Conservation (phyloP, 1,284 basidiomycete genomes). For the Apiotrichum akiyoshidainum region DNA sequence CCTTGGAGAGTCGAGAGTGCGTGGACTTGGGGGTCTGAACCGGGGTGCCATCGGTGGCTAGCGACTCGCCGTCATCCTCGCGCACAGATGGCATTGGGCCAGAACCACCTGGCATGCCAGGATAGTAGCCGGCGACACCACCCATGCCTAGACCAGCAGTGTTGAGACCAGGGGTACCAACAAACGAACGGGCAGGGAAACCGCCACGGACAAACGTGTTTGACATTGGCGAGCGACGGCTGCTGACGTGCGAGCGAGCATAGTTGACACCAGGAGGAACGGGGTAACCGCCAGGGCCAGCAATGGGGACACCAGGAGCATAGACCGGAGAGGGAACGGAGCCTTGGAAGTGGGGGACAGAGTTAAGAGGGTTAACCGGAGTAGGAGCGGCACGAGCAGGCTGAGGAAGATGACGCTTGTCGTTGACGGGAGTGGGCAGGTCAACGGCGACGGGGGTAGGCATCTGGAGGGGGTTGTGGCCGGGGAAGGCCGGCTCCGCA, state of each 20-base stretch:
- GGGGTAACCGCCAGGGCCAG: background rate
- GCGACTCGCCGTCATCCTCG: conserved; percentile 2
- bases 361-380: background rate
- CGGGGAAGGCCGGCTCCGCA: background rate
- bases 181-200: conserved; percentile 1
- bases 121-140: background rate
- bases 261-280: background rate
- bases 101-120: background rate
- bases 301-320: background rate
- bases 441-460: conserved; percentile 37
- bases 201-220: conserved; percentile 3
- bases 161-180: background rate
- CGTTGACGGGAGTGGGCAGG: conserved; percentile 45
- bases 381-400: background rate
- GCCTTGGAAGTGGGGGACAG: background rate
- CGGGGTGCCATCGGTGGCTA: background rate
- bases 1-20: background rate
- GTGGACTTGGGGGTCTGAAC: background rate
- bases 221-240: background rate
- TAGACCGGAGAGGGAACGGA: background rate
- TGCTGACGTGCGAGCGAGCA: background rate
- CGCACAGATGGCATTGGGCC: background rate
- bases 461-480: conserved; percentile 17
- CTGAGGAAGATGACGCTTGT: conserved; percentile 1
- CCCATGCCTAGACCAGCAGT: background rate